phyloP scores from a whole-genome alignment of 192 early-diverging fungal species.

The Entomortierella lignicola region DNA sequence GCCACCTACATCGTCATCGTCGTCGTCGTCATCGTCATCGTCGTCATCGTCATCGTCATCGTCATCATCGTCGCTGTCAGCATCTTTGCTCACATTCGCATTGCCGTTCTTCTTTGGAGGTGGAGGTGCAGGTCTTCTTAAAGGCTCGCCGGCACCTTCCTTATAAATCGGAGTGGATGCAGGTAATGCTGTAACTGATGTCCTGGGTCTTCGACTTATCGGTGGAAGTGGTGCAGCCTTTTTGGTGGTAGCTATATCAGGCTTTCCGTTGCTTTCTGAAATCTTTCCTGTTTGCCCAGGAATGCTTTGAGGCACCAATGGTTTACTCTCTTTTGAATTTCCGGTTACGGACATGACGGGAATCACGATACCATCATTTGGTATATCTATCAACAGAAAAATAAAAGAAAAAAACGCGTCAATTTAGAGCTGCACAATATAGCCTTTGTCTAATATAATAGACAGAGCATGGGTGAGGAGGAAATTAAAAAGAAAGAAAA shows the following conservation, averaged over 20 bases:
- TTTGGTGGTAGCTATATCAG: not conserved
- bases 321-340: not conserved
- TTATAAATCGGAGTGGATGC: constrained; percentile 24
- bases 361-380: not conserved
- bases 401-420: too few species aligned
- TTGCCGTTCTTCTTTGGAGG: constrained; percentile 14
- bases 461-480: not conserved
- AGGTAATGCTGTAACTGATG: constrained; percentile 17
- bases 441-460: too few species aligned
- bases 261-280: not conserved
- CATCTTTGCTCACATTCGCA: not conserved
- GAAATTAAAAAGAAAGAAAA: not conserved
- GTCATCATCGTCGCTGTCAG: constrained; percentile 16
- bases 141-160: constrained; percentile 12
- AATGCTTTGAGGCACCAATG: not conserved
- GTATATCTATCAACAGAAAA: too few species aligned
- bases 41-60: constrained; percentile 23
- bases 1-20: not conserved
- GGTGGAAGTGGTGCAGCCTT: constrained; percentile 30
- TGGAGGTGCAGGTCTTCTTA: constrained; percentile 34
- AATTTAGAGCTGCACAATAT: too few species aligned
- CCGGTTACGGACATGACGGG: not conserved
- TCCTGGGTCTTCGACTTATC: constrained; percentile 8
- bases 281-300: not conserved
- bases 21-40: constrained; percentile 3